phyloP scores from a whole-genome alignment of 2,329 filamentous ascomycete species.

The Ilyonectria robusta region DNA sequence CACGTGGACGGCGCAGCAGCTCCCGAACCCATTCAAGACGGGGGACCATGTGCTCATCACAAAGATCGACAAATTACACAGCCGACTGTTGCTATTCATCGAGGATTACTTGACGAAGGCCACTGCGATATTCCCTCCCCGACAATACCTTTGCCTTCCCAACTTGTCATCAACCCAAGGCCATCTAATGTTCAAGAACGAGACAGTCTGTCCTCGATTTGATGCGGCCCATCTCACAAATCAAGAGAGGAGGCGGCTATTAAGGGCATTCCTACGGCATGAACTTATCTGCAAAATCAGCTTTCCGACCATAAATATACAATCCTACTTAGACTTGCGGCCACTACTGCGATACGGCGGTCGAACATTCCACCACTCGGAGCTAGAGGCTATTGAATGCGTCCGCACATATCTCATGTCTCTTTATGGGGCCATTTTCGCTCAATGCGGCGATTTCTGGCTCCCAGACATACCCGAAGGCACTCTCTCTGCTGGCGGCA shows the following conservation, averaged over 20 bases:
- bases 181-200: conserved; percentile 20
- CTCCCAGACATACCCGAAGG: background rate
- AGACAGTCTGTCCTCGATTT: conserved; percentile 8
- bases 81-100: conserved; percentile 17
- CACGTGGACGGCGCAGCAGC: conserved; percentile 14
- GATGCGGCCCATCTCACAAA: conserved; percentile 5
- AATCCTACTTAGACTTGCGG: background rate
- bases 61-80: conserved; percentile 8
- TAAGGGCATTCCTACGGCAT: conserved; percentile 26
- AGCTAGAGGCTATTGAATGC: conserved; percentile 18
- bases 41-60: background rate
- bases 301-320: background rate
- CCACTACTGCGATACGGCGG: background rate
- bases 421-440: conserved; percentile 32
- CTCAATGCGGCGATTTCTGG: conserved; percentile 9
- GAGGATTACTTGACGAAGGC: conserved; percentile 40
- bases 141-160: conserved; percentile 31
- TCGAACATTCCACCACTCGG: background rate
- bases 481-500: background rate
- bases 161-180: background rate
- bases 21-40: conserved; percentile 24
- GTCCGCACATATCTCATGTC: conserved; percentile 26
- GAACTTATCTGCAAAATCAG: conserved; percentile 21
- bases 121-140: conserved; percentile 23
- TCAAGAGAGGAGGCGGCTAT: conserved; percentile 19